Evolutionary conservation across 2,329 filamentous ascomycete species (phyloP), one percentile per base, ranked within the genome.

Genomic region (Anthostomella pinea): DNA sequence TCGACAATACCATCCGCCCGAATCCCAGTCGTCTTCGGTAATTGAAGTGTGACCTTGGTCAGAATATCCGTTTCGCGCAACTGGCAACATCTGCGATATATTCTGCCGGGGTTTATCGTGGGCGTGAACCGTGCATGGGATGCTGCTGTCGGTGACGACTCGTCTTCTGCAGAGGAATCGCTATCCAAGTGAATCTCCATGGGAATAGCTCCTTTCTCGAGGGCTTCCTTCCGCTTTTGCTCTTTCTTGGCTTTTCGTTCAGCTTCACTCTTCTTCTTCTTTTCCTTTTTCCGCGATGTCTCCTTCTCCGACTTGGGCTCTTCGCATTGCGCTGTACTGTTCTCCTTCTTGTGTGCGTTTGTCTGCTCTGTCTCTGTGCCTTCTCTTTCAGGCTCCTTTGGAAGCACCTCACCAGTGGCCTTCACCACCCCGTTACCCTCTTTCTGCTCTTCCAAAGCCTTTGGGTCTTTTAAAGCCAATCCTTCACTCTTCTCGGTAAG

Each of bases 71-170:
- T 94, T 64, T 97, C 93, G 39, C 93, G 79, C 19, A 98, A 69
- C 58, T 97, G 91, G 58, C 93, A 97, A 60, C 93, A 97, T 56
- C 93, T 77, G 48, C 91, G 79, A 62, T 98, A 98, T 54, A 98
- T 95, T 39, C 91, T 78, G 10, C 90, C 79, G 2, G 93, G 91
- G 56, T 96, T 93, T 2, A 85, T 95, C 0, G 91, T 96, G 0
- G 91, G 90, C 33, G 77, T 70, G 43, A 77, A 73, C 54, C 87
- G 81, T 11, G 74, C 69, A 44, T 67, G 75, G 1, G 75, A 64
- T 2, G 66, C 56, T 6, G 58, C 39, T 44, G 36, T 54, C 30
- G 45, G 46, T 41, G 46, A 46, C 37, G 42, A 45, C 33, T 48
- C 36, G 28, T 59, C 59, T 43, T 66, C 62, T 11, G 62, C 59